phyloP scores from a whole-genome alignment of 306 rosid genomes.

The Arachis stenosperma region DNA sequence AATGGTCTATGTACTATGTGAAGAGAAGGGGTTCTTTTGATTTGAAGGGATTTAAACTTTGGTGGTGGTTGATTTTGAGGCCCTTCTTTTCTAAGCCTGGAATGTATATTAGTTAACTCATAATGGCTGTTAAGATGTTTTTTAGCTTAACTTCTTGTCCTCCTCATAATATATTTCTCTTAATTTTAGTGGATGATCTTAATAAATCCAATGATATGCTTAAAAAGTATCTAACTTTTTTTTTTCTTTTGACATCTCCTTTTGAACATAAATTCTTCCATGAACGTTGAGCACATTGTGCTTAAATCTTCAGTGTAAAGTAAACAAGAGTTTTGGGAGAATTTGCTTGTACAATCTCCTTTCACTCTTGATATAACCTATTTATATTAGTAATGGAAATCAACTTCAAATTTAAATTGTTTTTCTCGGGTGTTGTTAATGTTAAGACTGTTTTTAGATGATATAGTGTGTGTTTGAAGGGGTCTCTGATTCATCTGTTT shows the following conservation, averaged over 20 bases:
- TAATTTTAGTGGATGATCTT: background rate
- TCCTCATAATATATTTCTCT: no score
- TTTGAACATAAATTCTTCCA: no score
- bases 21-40: conserved; percentile 32
- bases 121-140: conserved; percentile 25
- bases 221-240: no score
- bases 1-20: conserved; percentile 1
- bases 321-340: background rate
- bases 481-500: background rate
- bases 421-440: background rate
- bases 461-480: background rate
- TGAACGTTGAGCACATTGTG: no score
- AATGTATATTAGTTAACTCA: conserved; percentile 38
- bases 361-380: background rate
- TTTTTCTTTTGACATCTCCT: no score
- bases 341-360: background rate
- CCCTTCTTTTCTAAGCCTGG: conserved; percentile 36
- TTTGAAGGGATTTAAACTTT: conserved; percentile 29
- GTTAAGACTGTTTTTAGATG: background rate
- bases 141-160: background rate
- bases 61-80: background rate
- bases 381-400: no score
- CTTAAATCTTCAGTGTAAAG: no score
- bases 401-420: background rate
- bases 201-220: background rate